Conservation (phyloP, 345 rosid genomes). For the Brassica rapa region DNA sequence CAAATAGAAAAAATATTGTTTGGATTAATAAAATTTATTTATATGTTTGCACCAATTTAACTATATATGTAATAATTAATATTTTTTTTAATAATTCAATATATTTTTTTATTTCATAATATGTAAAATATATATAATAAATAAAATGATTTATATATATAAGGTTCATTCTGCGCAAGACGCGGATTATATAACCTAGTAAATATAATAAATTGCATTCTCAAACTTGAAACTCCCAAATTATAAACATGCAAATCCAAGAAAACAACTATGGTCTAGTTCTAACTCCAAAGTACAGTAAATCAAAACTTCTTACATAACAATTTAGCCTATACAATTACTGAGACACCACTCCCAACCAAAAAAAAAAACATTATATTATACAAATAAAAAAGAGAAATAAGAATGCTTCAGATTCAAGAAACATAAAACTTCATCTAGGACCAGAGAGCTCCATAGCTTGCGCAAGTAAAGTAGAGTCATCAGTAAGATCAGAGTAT, state of each 20-base stretch:
- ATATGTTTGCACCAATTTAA: too few species aligned
- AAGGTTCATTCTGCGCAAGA: too few species aligned
- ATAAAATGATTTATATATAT: too few species aligned
- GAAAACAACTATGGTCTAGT: background rate
- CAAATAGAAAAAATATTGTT: too few species aligned
- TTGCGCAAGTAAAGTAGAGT: slow-evolving; percentile 85
- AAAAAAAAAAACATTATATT: slow-evolving; percentile 6
- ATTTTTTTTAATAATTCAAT: too few species aligned
- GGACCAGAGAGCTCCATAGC: slow-evolving; percentile 99
- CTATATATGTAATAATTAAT: too few species aligned
- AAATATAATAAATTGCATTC: background rate
- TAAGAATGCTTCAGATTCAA: slow-evolving; percentile 15
- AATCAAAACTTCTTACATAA: slow-evolving; percentile 18
- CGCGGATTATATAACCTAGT: too few species aligned
- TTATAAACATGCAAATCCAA: slow-evolving; percentile 2
- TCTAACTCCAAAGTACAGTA: slow-evolving; percentile 23
- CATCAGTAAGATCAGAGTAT: slow-evolving; percentile 94
- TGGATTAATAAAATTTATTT: too few species aligned
- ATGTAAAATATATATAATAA: too few species aligned
- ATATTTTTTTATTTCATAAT: too few species aligned
- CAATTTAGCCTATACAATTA: slow-evolving; percentile 33
- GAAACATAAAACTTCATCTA: slow-evolving; percentile 54
- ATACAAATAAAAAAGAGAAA: slow-evolving; percentile 5
- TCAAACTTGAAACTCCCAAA: background rate
- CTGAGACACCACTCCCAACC: slow-evolving; percentile 2